Percentiles rank a stretch among this genome's conserved stretches.
These are phyloP conservation scores for Eleusine coracana DNA, from an alignment of 176 grass and related monocot species.

Conservation along the genomic window DNA sequence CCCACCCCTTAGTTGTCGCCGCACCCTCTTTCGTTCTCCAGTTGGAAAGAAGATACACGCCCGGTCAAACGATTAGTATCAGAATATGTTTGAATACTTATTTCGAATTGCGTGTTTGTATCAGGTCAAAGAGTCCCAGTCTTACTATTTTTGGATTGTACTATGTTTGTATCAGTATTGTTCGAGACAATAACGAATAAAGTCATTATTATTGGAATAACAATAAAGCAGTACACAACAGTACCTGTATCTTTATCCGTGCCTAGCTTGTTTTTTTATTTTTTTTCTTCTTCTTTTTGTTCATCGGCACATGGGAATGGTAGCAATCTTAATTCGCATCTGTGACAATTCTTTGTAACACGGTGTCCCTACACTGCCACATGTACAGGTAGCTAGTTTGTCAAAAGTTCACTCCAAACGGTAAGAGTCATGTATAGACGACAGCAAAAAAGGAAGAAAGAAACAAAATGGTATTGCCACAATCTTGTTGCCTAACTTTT, in stretches of 20 bases:
- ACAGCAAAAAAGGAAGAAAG: too few relatives aligned
- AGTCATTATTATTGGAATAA: neutral
- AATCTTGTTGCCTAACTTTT: too few relatives aligned
- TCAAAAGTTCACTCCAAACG: too few relatives aligned
- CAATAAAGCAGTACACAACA: too few relatives aligned
- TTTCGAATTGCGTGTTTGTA: neutral
- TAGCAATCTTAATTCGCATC: too few relatives aligned
- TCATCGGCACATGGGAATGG: neutral
- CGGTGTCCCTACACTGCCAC: too few relatives aligned
- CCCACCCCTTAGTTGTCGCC: neutral
- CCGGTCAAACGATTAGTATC: neutral
- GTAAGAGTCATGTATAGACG: too few relatives aligned
- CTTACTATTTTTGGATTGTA: neutral
- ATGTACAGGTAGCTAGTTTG: too few relatives aligned
- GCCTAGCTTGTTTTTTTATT: neutral
- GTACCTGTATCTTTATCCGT: neutral
- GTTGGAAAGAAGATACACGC: neutral
- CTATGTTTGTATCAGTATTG: neutral
- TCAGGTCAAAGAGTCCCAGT: neutral
- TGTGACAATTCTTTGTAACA: too few relatives aligned
- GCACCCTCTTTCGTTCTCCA: neutral
- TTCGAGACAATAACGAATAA: neutral
- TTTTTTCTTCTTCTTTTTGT: neutral
- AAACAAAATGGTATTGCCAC: too few relatives aligned
- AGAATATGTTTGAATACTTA: neutral